phyloP scores from a whole-genome alignment of 805 yeast species.

The Metschnikowia chrysomelidarum region DNA sequence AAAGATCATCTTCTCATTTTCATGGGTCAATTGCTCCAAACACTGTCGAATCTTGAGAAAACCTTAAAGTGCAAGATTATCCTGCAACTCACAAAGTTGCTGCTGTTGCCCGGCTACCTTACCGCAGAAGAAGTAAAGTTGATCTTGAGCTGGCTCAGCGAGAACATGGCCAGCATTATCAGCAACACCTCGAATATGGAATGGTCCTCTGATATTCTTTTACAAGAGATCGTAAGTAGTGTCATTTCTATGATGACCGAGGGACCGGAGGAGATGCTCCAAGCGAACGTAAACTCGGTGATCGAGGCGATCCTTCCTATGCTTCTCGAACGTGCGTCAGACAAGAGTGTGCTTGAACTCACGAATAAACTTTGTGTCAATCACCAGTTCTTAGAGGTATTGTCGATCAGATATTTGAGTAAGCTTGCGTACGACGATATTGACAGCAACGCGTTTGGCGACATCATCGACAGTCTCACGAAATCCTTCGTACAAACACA shows the following conservation, averaged over 20 bases:
- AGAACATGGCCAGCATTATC: conserved; percentile 44
- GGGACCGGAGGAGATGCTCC: conserved; percentile 12
- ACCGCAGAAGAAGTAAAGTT: conserved; percentile 55
- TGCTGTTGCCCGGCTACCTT: conserved; percentile 50
- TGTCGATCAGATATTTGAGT: conserved; percentile 44
- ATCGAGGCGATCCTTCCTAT: conserved; percentile 35
- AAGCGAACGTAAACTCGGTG: conserved; percentile 35
- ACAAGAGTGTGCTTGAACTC: conserved; percentile 22
- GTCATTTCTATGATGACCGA: conserved; percentile 46
- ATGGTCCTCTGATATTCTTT: conserved; percentile 47
- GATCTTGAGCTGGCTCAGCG: conserved; percentile 63
- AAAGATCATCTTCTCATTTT: conserved; percentile 69
- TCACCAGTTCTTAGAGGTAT: conserved; percentile 42
- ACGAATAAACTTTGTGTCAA: conserved; percentile 36
- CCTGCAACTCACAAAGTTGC: conserved; percentile 58
- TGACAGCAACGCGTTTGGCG: conserved; percentile 9
- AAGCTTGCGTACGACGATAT: conserved; percentile 27
- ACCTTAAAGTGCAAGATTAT: conserved; percentile 66
- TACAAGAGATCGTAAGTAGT: conserved; percentile 53
- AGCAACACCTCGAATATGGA: conserved; percentile 27
- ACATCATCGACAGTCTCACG: conserved; percentile 20
- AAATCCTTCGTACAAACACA: conserved; percentile 29
- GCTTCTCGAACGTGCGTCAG: conserved; percentile 32
- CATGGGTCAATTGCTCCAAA: conserved; percentile 65
- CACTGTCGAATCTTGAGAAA: conserved; percentile 65